Evolutionary conservation across 495 filamentous ascomycete genomes (phyloP), one percentile per base, ranked within the genome.

Genomic region (Aspergillus olivimuriae): DNA sequence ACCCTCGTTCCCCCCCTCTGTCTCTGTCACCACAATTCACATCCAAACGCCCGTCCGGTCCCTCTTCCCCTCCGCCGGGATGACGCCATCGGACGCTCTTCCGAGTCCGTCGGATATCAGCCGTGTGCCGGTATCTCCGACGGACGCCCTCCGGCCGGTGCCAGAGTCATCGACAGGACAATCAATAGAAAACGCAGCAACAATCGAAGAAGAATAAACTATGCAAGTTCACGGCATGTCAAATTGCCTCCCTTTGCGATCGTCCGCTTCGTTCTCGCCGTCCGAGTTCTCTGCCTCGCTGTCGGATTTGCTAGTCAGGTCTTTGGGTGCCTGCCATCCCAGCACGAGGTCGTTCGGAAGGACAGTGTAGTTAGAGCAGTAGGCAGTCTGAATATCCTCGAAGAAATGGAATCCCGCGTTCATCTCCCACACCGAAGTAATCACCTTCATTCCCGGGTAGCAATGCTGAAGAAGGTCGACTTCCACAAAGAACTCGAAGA

Each of bases 391-490:
- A n/a, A 84, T 53, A 4, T 73, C 60, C 39, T 81, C 78, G 43
- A 89, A 73, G 50, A 74, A 77, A 51, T 75, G 67, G 23, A 87
- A 34, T 6, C 81, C 83, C 41, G 69, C 73, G 44, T 74, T 79
- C 21, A 87, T 62, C 36, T 77, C 70, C 57, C 78, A 81, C 12
- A 94, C 73, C 6, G 56, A 61, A 4, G 78, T 68, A 23, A 74
- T 70, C 12, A 96, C 57, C 66, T 94, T 95, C 81, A 95, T 81
- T 1, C 89, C 87, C 1, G 77, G 68, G 49, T 78, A 80, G 46
- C 82, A 75, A 35, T 75, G 65, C 20, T 68, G 48, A 15, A 96
- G 68, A 4, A 84, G 62, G 0, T 74, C 56, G 19, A 80, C 73
- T 53, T 92, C 88, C 18, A 94, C 43, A 54, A 83, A 77, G 48